phyloP scores from a whole-genome alignment of 2,329 filamentous ascomycete species.

The Curvularia hawaiiensis region DNA sequence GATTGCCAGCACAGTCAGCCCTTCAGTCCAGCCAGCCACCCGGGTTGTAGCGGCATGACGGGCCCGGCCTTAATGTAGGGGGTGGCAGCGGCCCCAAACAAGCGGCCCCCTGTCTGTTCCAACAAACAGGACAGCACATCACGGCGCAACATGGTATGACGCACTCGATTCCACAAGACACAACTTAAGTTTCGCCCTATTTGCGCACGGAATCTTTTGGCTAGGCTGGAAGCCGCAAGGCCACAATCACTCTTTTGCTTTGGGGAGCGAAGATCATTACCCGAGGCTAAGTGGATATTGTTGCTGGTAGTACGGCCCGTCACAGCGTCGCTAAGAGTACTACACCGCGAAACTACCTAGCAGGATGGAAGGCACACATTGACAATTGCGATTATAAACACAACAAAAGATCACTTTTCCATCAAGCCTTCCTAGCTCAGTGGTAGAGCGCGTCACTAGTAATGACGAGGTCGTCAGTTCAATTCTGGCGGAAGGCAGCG shows the following conservation, averaged over 20 bases:
- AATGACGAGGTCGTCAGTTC: constrained; percentile 41
- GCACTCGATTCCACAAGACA: constrained; percentile 2
- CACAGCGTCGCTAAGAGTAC: too few species aligned
- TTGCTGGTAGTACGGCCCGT: background rate
- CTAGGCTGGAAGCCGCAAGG: background rate
- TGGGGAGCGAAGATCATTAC: background rate
- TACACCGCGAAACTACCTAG: background rate
- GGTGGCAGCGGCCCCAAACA: constrained; percentile 1
- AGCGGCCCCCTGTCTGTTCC: constrained; percentile 4
- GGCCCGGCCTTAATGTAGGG: background rate
- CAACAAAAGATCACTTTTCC: background rate
- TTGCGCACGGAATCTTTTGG: background rate
- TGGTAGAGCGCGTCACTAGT: constrained; percentile 42
- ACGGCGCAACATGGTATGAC: background rate
- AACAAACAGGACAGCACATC: background rate
- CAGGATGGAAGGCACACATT: too few species aligned
- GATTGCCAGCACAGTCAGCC: constrained; percentile 1
- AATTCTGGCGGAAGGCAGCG: constrained; percentile 32
- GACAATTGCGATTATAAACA: background rate
- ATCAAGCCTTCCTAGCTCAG: constrained; percentile 35
- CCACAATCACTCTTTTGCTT: background rate
- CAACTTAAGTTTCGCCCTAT: background rate
- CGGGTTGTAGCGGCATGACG: constrained; percentile 1
- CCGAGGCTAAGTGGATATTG: constrained; percentile 1
- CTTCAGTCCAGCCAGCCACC: background rate